Percentiles rank a stretch among this genome's conserved stretches.
These are phyloP conservation scores for Delonix regia DNA, from an alignment of 306 rosid species.

Conservation along the genomic window DNA sequence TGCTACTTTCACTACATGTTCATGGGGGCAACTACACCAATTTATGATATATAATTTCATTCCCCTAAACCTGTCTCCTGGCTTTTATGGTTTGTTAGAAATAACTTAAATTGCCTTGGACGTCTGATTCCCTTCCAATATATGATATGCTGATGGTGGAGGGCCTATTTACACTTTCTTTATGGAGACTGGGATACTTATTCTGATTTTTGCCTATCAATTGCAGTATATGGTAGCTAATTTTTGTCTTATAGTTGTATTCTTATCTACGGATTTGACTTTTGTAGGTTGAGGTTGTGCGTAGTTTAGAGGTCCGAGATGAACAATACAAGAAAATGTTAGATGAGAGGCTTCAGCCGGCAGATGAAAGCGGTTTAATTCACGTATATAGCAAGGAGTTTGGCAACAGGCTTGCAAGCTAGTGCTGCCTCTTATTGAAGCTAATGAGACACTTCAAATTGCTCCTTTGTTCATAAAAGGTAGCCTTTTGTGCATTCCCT, in stretches of 20 bases:
- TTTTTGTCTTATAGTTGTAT: conserved; percentile 22
- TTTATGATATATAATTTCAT: not conserved
- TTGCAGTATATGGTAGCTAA: not conserved
- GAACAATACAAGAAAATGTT: conserved; percentile 68
- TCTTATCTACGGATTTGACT: conserved; percentile 12
- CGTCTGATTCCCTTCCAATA: not conserved
- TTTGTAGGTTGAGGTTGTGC: conserved; percentile 78
- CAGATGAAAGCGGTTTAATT: conserved; percentile 59
- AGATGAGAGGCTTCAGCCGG: conserved; percentile 68
- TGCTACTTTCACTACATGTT: conserved; percentile 14
- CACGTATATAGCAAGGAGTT: conserved; percentile 63
- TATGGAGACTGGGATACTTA: not conserved
- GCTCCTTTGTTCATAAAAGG: not conserved
- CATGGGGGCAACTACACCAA: not conserved
- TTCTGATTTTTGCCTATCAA: not conserved
- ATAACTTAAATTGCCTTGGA: conserved; percentile 1
- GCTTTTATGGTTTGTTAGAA: conserved; percentile 11
- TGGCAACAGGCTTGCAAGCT: conserved; percentile 56
- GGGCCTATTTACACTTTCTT: not conserved
- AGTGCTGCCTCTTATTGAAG: conserved; percentile 34
- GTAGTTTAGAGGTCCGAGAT: conserved; percentile 67
- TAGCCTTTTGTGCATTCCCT: not conserved
- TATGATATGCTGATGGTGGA: conserved; percentile 13
- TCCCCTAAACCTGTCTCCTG: not conserved
- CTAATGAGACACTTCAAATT: conserved; percentile 2